Evolutionary conservation across 345 rosid species (phyloP), one percentile per base, ranked within the genome.

Genomic region (Citrus inodora): DNA sequence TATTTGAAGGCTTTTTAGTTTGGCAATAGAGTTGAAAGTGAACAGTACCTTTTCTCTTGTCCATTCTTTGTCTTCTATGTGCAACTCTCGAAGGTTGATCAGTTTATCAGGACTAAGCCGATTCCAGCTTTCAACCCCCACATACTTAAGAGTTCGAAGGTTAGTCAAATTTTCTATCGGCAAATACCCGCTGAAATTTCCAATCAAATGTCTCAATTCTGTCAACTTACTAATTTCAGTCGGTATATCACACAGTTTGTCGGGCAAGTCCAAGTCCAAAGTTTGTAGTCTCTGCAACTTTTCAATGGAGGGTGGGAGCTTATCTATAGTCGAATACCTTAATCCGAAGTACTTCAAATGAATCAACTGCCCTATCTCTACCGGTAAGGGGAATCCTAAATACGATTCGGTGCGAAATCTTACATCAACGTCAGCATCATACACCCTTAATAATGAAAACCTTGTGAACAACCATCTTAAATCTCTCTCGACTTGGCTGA

Each of bases 211-310:
- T 32, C 63, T 71, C 60, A 70, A 51, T 24, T 46, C 58, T 48
- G 30, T 21, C 37, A 70, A 17, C 61, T 48, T 25, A 21, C 14
- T 0, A 33, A 70, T 70, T 46, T 27, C 60, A 48, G 1, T 7
- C 9, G 74, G 60, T 28, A 46, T 7, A 4, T 4, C 0, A 1
- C 19, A 6, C 5, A 1, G 7, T 8, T 9, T 4, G 21, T 0
- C 8, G n/a, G 22, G 28, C 30, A 70, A 6, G 16, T 70, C 74
- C 30, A 70, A 6, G 16, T 70, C 74, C 37, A 48, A 1, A 70
- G 74, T 48, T 70, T 48, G 33, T 4, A 70, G 59, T 11, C 6
- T 70, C 74, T 70, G 60, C 74, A 70, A 70, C 10, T 51, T 48
- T 2, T 16, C 11, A 28, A 70, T 46, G 0, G 33, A 13, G 1